Conservation (phyloP, 768 basidiomycete genomes). For the Mycena latifolia region DNA sequence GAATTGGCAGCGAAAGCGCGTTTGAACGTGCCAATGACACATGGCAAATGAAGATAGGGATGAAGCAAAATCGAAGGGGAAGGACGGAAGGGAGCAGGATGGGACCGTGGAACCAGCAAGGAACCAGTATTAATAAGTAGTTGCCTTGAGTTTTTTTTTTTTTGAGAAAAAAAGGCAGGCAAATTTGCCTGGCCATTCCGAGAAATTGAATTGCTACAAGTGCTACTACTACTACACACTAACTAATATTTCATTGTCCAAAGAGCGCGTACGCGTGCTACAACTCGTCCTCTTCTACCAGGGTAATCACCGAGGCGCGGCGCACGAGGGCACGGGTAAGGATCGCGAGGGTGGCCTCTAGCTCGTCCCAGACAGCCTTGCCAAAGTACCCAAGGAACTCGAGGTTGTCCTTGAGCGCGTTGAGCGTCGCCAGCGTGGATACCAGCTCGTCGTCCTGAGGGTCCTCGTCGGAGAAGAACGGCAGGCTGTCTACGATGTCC, state of each 20-base stretch:
- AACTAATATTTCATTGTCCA: conserved; percentile 6
- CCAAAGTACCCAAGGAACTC: conserved; percentile 49
- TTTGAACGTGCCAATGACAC: too few species aligned
- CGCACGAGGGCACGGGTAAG: conserved; percentile 23
- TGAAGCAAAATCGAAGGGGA: too few species aligned
- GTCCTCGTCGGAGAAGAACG: conserved; percentile 20
- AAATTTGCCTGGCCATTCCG: too few species aligned
- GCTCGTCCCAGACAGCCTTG: conserved; percentile 47
- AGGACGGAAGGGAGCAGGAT: too few species aligned
- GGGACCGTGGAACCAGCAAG: too few species aligned
- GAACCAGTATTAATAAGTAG: too few species aligned
- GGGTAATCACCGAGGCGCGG: neutral
- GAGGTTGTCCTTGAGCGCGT: conserved; percentile 51
- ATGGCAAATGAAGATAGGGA: too few species aligned
- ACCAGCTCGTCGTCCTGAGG: conserved; percentile 35
- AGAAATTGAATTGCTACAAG: conserved; percentile 1
- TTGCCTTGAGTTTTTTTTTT: too few species aligned
- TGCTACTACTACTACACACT: conserved; percentile 7
- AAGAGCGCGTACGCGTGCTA: neutral
- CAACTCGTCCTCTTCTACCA: neutral
- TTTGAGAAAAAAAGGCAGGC: too few species aligned
- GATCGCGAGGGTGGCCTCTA: conserved; percentile 34
- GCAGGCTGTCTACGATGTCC: conserved; percentile 43
- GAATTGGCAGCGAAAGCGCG: too few species aligned
- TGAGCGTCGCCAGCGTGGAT: conserved; percentile 38